Evolutionary conservation across 2,329 filamentous ascomycete genomes (phyloP), one percentile per base, ranked within the genome.

Genomic region (Pseudogymnoascus sp.): DNA sequence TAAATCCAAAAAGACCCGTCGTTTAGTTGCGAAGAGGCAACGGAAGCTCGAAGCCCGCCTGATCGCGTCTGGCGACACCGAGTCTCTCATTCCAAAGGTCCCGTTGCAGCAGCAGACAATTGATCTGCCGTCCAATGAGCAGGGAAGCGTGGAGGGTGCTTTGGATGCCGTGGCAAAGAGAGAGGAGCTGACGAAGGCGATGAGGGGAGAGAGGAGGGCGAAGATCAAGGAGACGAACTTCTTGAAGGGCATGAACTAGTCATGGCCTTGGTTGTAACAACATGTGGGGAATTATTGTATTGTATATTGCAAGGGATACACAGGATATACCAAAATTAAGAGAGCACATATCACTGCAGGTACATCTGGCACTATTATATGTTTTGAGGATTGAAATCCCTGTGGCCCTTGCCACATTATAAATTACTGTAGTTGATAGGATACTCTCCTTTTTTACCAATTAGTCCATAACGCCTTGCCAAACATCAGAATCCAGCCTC

Each of bases 171-270:
- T 70, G 33, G 67, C 70, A 28, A 77, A 81, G 70, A 78, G 88
- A 70, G 77, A 80, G 63, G 82, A 85, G 67, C 75, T 92, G 68
- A 86, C 79, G 65, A 82, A 79, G 74, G 84, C 84, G 33, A 85
- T 91, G 87, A 82, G 89, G 69, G 81, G 81, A 71, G 87, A 90
- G 76, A 79, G 89, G 71, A 83, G 86, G 74, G 82, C 81, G 62
- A 82, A 80, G 74, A 94, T 94, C 70, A 92, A 92, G 82, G 89
- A 94, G 78, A 75, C 74, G 71, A 94, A 94, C 76, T 94, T 91
- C 80, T 81, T 94, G 74, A 89, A 87, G 81, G 82, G 84, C 41
- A 90, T 92, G 87, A 84, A 78, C 76, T 61, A 60, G 60, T 30
- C 33, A 21, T 34, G 35, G 55, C 12, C 7, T 37, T 35, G 55